Evolutionary conservation across 768 basidiomycete species (phyloP).

Genomic region (Pisolithus albus): DNA sequence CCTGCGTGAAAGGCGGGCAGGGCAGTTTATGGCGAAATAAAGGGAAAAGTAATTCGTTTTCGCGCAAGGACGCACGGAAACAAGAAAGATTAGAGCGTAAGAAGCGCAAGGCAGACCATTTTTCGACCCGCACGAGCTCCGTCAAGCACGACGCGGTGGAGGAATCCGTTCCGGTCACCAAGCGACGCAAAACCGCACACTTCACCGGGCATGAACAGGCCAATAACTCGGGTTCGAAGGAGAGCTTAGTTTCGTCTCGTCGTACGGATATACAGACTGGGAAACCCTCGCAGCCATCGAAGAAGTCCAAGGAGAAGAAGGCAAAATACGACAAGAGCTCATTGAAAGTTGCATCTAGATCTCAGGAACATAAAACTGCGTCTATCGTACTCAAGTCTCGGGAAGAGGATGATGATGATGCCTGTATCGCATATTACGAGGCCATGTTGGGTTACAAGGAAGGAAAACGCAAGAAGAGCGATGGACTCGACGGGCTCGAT

Average conservation of each 20-base stretch:
- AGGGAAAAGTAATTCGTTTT: constrained; percentile 15
- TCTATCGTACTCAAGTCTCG: constrained; percentile 23
- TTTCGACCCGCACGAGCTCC: constrained; percentile 28
- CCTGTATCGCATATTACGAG: constrained; percentile 81
- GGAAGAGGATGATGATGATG: constrained; percentile 66
- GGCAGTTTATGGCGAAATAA: constrained; percentile 5
- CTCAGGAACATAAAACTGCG: constrained; percentile 4
- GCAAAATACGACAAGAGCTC: constrained; percentile 22
- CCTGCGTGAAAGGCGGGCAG: background rate
- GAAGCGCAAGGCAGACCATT: constrained; percentile 55
- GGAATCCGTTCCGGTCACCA: constrained; percentile 38
- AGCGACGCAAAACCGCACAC: constrained; percentile 39
- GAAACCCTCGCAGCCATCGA: background rate
- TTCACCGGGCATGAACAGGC: constrained; percentile 5
- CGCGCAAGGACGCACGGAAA: constrained; percentile 61
- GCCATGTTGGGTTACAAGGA: constrained; percentile 57
- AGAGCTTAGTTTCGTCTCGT: background rate
- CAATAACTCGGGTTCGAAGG: background rate
- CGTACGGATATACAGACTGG: background rate
- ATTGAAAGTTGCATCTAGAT: constrained; percentile 21
- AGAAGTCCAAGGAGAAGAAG: constrained; percentile 10
- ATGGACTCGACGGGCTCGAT: constrained; percentile 76
- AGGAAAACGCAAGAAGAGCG: constrained; percentile 36
- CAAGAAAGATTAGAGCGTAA: constrained; percentile 54
- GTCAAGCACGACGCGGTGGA: constrained; percentile 37